These are phyloP conservation scores for Grigorovia yakushimaensis DNA, from an alignment of 805 yeast species.

Conservation along the genomic window DNA sequence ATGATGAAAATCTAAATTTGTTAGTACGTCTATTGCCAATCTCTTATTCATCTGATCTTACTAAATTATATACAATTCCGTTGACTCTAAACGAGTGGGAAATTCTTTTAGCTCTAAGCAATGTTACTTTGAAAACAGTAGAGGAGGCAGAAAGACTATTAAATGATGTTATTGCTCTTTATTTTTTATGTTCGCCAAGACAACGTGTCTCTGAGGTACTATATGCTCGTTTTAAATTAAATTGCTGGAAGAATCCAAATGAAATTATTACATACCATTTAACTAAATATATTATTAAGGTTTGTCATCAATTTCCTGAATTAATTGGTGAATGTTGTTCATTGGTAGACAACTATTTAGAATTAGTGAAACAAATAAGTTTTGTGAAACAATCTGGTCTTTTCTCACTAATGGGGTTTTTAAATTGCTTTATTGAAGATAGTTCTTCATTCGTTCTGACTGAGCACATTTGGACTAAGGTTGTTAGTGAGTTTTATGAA, in stretches of 20 bases:
- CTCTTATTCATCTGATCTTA: constrained; percentile 17
- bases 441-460: constrained; percentile 9
- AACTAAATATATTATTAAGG: constrained; percentile 24
- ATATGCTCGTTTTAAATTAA: constrained; percentile 26
- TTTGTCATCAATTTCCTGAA: constrained; percentile 23
- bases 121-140: constrained; percentile 26
- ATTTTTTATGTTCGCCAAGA: constrained; percentile 41
- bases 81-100: constrained; percentile 46
- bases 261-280: constrained; percentile 31
- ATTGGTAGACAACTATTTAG: constrained; percentile 22
- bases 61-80: constrained; percentile 30
- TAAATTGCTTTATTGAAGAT: constrained; percentile 25
- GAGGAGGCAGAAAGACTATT: constrained; percentile 33
- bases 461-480: constrained; percentile 12
- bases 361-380: constrained; percentile 7
- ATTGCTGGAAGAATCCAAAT: constrained; percentile 31
- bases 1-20: constrained; percentile 6
- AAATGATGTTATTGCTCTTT: constrained; percentile 34
- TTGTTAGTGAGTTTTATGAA: constrained; percentile 8
- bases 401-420: constrained; percentile 32
- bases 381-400: constrained; percentile 12
- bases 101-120: constrained; percentile 42
- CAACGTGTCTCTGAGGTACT: constrained; percentile 37
- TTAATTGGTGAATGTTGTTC: constrained; percentile 11
- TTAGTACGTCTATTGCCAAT: constrained; percentile 22